These are phyloP conservation scores for Themeda triandra DNA, from an alignment of 176 grass and related monocot species.

Conservation along the genomic window DNA sequence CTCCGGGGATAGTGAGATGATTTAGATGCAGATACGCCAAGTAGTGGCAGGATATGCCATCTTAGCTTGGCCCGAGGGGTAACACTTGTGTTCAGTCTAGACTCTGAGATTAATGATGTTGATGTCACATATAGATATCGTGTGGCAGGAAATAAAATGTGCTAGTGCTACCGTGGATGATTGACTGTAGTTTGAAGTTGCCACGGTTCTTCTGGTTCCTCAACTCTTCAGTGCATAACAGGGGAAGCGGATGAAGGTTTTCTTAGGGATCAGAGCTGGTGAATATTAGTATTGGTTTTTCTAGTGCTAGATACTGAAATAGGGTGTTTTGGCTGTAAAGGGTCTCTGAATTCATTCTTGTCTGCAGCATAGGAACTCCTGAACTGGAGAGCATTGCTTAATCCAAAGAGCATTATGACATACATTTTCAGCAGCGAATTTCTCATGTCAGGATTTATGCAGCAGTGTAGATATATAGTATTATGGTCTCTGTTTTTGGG, in stretches of 20 bases:
- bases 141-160: not conserved
- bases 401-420: not conserved
- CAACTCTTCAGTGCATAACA: not conserved
- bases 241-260: not conserved
- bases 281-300: not conserved
- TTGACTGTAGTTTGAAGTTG: not conserved
- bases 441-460: not conserved
- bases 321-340: not conserved
- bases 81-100: not conserved
- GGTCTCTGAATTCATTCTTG: conserved; percentile 5
- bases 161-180: not conserved
- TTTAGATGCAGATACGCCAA: not conserved
- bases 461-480: not conserved
- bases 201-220: not conserved
- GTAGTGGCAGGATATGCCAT: not conserved
- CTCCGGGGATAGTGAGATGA: not conserved
- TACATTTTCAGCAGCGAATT: not conserved
- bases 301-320: not conserved
- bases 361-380: not conserved
- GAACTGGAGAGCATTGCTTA: not conserved
- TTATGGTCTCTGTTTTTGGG: not conserved
- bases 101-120: not conserved
- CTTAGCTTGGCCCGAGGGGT: not conserved
- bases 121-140: not conserved
- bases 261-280: not conserved